phyloP scores from a whole-genome alignment of 345 rosid genomes.

The Kernera saxatilis region DNA sequence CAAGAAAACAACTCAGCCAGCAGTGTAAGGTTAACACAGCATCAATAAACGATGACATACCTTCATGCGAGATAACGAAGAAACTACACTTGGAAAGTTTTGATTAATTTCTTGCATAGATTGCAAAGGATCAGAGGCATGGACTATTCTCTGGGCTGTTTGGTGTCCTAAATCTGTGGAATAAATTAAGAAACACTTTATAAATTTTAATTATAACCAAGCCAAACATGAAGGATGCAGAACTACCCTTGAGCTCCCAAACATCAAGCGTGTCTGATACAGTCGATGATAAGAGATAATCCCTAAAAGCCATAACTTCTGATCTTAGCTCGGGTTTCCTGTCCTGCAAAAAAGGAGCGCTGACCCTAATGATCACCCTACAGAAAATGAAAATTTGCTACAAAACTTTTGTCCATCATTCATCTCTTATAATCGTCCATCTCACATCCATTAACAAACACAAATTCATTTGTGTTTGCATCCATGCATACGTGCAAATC shows the following conservation, averaged over 20 bases:
- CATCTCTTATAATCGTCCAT: not conserved
- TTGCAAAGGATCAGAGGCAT: slow-evolving; percentile 89
- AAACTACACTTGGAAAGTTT: slow-evolving; percentile 93
- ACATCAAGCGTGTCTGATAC: slow-evolving; percentile 93
- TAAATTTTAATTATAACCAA: not conserved
- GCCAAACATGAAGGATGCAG: slow-evolving; percentile 15
- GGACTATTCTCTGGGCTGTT: slow-evolving; percentile 95
- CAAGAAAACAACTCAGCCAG: slow-evolving; percentile 2
- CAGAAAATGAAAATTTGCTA: slow-evolving; percentile 6
- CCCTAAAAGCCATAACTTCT: slow-evolving; percentile 92
- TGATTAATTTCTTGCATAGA: slow-evolving; percentile 97
- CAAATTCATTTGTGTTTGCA: not conserved
- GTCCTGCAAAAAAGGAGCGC: slow-evolving; percentile 47
- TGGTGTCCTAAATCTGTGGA: slow-evolving; percentile 97
- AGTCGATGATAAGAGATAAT: slow-evolving; percentile 80
- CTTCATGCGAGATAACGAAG: slow-evolving; percentile 97
- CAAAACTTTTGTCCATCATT: not conserved
- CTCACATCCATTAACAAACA: slow-evolving; percentile 4
- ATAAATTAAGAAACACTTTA: slow-evolving; percentile 17
- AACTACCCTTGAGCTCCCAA: slow-evolving; percentile 94
- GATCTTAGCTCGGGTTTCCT: slow-evolving; percentile 84
- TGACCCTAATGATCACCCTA: slow-evolving; percentile 10
- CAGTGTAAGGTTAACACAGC: not conserved
- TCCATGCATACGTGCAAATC: slow-evolving; percentile 7
- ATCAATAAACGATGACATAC: slow-evolving; percentile 34